Percentiles rank a stretch among this genome's conserved stretches.
phyloP scores from a whole-genome alignment of 116 monocot genomes.

The Iris pallida region DNA sequence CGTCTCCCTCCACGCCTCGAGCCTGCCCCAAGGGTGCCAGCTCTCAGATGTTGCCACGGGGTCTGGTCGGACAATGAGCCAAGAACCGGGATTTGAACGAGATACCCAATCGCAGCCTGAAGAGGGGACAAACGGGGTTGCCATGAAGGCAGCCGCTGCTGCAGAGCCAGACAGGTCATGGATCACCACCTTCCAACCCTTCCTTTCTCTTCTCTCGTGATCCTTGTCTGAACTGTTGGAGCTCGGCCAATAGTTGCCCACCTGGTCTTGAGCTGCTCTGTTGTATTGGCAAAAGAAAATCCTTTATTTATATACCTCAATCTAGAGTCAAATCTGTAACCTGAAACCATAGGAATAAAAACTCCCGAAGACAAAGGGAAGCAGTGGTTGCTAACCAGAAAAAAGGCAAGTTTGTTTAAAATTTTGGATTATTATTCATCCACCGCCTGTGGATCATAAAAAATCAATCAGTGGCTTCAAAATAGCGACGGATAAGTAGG shows the following conservation, averaged over 20 bases:
- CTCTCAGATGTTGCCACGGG: constrained; percentile 32
- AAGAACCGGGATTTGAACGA: constrained; percentile 84
- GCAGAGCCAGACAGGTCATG: constrained; percentile 86
- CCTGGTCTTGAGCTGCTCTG: constrained; percentile 47
- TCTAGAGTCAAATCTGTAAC: too few species aligned
- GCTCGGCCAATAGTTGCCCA: constrained; percentile 31
- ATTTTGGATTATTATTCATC: too few species aligned
- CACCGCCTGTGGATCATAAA: too few species aligned
- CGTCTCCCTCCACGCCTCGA: constrained; percentile 78
- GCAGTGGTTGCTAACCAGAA: too few species aligned
- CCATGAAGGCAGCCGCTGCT: constrained; percentile 75
- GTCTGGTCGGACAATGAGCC: constrained; percentile 68
- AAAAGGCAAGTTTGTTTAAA: too few species aligned
- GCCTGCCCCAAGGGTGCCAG: constrained; percentile 84
- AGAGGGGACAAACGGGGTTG: constrained; percentile 82
- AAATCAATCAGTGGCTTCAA: too few species aligned
- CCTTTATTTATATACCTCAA: too few species aligned
- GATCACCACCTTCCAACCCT: constrained; percentile 82
- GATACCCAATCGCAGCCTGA: constrained; percentile 58
- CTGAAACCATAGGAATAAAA: too few species aligned
- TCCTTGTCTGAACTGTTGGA: constrained; percentile 24
- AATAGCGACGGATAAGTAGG: too few species aligned
- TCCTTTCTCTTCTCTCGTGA: constrained; percentile 50
- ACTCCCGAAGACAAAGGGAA: too few species aligned
- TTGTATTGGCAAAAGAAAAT: not conserved